Conservation (phyloP, 345 rosid genomes). For the Gynandropsis gynandra region DNA sequence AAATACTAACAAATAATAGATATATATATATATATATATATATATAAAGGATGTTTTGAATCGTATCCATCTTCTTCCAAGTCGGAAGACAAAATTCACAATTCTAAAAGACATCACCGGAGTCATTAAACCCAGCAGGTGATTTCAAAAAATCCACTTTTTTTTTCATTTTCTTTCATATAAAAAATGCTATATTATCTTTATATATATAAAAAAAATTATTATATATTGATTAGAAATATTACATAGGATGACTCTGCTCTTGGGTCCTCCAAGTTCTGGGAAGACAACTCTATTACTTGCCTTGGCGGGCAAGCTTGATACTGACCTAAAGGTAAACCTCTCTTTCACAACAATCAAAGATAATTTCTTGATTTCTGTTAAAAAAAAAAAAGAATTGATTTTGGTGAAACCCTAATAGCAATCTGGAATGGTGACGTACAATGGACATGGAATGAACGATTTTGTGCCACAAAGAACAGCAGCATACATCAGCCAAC, state of each 20-base stretch:
- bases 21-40: not conserved
- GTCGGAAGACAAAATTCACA: constrained; percentile 41
- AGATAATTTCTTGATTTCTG: no score
- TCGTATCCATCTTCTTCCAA: constrained; percentile 34
- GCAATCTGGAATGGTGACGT: constrained; percentile 48
- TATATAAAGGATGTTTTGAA: constrained; percentile 28
- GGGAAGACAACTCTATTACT: constrained; percentile 75
- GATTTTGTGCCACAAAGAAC: constrained; percentile 67
- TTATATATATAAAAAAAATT: no score
- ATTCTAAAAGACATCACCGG: constrained; percentile 70
- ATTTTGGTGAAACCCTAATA: constrained; percentile 6
- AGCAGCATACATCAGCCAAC: constrained; percentile 69
- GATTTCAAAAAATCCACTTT: not conserved
- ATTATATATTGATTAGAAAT: not conserved
- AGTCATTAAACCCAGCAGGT: constrained; percentile 73
- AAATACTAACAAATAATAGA: not conserved
- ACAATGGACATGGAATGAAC: constrained; percentile 53
- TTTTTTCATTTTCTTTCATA: not conserved
- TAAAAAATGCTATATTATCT: not conserved
- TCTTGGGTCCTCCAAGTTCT: constrained; percentile 82
- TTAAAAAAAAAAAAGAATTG: not conserved
- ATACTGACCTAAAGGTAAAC: constrained; percentile 48
- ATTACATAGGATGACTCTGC: constrained; percentile 50
- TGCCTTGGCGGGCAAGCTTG: constrained; percentile 79
- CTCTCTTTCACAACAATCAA: not conserved